Evolutionary conservation across 371 early-diverging fungal species (phyloP).

Genomic region (Fennellomyces sp.): DNA sequence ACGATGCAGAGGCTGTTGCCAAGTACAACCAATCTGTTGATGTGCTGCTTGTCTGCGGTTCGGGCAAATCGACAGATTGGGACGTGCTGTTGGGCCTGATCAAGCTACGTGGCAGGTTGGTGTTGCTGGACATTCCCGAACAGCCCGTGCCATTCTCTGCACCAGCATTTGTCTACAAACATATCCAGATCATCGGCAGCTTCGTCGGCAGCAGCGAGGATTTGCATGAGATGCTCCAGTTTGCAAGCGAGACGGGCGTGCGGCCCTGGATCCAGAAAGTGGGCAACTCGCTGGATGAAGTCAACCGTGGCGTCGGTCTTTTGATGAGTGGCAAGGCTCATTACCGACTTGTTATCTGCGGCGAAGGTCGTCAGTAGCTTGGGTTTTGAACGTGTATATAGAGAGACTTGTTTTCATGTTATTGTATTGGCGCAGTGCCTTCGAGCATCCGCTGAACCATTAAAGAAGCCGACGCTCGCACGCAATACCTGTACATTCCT

Average conservation of each 20-base stretch:
- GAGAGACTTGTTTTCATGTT: too few relatives aligned
- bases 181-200: constrained; percentile 66
- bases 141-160: constrained; percentile 47
- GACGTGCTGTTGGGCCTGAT: constrained; percentile 48
- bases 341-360: constrained; percentile 70
- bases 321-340: constrained; percentile 68
- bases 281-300: constrained; percentile 57
- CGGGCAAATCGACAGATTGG: constrained; percentile 55
- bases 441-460: too few relatives aligned
- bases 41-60: constrained; percentile 61
- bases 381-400: too few relatives aligned
- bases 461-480: too few relatives aligned
- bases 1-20: constrained; percentile 12
- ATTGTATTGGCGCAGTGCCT: too few relatives aligned
- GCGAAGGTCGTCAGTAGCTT: constrained; percentile 22
- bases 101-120: constrained; percentile 54
- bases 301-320: constrained; percentile 64
- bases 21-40: constrained; percentile 39
- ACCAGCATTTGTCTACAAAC: constrained; percentile 45
- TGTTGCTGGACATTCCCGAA: constrained; percentile 75
- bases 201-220: constrained; percentile 67
- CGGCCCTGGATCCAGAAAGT: constrained; percentile 69
- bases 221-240: constrained; percentile 68
- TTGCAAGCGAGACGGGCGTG: constrained; percentile 71
- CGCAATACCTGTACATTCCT: too few relatives aligned